A percentile compares a stretch with the other conserved stretches of the same genome.
Conservation (phyloP, 495 filamentous ascomycete genomes). For the Talaromyces adpressus region DNA sequence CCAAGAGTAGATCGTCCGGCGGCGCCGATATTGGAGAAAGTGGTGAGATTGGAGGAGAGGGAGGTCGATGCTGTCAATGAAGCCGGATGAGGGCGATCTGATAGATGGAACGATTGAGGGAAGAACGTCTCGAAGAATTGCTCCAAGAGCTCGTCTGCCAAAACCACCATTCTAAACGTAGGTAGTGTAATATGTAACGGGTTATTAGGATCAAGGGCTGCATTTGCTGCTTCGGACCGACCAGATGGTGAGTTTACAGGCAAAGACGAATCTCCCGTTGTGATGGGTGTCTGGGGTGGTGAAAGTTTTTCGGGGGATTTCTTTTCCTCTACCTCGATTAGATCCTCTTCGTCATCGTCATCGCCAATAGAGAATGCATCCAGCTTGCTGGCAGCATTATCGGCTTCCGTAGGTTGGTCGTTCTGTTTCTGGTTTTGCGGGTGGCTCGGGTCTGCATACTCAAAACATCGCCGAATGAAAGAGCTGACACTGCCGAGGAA, state of each 20-base stretch:
- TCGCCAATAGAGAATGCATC: slow-evolving; percentile 74
- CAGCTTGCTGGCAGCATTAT: slow-evolving; percentile 35
- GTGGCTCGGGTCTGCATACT: slow-evolving; percentile 94
- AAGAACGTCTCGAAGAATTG: slow-evolving; percentile 88
- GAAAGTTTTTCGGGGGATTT: not conserved
- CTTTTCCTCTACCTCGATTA: slow-evolving; percentile 51
- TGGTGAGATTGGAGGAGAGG: slow-evolving; percentile 68
- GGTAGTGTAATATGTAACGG: slow-evolving; percentile 94
- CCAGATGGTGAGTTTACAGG: slow-evolving; percentile 12
- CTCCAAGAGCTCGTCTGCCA: slow-evolving; percentile 91
- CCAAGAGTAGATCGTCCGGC: slow-evolving; percentile 32
- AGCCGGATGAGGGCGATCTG: slow-evolving; percentile 37
- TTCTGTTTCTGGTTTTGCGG: slow-evolving; percentile 43
- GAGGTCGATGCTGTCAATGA: slow-evolving; percentile 50
- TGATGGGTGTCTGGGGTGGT: slow-evolving; percentile 18
- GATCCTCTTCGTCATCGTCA: slow-evolving; percentile 60
- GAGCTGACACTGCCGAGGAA: slow-evolving; percentile 89
- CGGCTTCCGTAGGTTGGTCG: slow-evolving; percentile 5
- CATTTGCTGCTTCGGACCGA: slow-evolving; percentile 56
- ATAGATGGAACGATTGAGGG: slow-evolving; percentile 63
- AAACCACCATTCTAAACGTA: slow-evolving; percentile 96
- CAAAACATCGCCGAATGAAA: slow-evolving; percentile 93
- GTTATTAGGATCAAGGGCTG: slow-evolving; percentile 83
- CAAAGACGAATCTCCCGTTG: slow-evolving; percentile 9
- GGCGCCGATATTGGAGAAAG: slow-evolving; percentile 64